A percentile compares a stretch with the other conserved stretches of the same genome.
phyloP scores from a whole-genome alignment of 768 basidiomycete genomes.

The Cystofilobasidium capitatum region DNA sequence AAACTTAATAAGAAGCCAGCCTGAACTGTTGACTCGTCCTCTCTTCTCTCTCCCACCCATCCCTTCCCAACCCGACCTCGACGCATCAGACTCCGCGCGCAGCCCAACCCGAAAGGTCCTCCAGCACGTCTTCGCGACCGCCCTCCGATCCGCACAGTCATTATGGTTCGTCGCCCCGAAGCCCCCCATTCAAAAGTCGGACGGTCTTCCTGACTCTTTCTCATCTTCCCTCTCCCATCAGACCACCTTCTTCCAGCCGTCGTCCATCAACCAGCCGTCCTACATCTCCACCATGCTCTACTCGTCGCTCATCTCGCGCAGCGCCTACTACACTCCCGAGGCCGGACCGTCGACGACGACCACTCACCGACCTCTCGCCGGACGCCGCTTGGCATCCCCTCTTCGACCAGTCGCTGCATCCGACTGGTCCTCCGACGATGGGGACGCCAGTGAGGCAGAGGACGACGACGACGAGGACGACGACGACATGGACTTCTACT shows the following conservation, averaged over 20 bases:
- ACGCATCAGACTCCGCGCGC: background rate
- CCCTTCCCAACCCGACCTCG: background rate
- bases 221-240: background rate
- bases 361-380: too few species aligned
- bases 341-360: background rate
- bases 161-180: background rate
- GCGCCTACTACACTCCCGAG: background rate
- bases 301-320: background rate
- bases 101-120: too few species aligned
- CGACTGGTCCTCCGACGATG: background rate
- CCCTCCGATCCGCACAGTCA: slow-evolving; percentile 1
- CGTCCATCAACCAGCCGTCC: too few species aligned
- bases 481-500: background rate
- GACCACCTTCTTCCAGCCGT: background rate
- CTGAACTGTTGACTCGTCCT: too few species aligned
- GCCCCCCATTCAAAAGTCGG: background rate
- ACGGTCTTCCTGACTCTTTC: background rate
- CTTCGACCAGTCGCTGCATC: background rate
- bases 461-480: slow-evolving; percentile 1
- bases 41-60: background rate
- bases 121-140: slow-evolving; percentile 2
- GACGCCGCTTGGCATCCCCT: background rate
- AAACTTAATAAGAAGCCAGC: too few species aligned
- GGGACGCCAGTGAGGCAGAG: background rate
- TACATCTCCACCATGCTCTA: background rate